Conservation (phyloP, 2,329 filamentous ascomycete genomes). For the Nannizzia gypsea region DNA sequence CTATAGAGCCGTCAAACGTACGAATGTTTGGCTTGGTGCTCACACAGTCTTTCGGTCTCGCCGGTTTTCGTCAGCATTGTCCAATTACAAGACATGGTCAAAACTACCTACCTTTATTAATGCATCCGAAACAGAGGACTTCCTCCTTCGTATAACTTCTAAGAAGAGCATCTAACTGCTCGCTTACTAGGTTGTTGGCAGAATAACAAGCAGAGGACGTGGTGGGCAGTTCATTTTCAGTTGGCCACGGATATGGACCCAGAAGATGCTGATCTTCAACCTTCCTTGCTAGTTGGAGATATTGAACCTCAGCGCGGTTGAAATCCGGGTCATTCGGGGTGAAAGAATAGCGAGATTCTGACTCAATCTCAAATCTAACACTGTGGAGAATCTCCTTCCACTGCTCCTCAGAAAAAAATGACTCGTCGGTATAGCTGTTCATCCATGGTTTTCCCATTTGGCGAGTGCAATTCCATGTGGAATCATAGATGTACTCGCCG, state of each 20-base stretch:
- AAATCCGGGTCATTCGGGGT: conserved; percentile 2
- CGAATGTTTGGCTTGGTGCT: not conserved
- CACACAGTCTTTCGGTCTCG: not conserved
- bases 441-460: conserved; percentile 11
- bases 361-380: conserved; percentile 1
- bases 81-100: no score
- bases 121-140: not conserved
- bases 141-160: not conserved
- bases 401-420: conserved; percentile 5
- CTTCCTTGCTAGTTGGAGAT: not conserved
- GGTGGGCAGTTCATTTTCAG: not conserved
- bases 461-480: conserved; percentile 12
- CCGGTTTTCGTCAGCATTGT: no score
- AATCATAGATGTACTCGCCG: conserved; percentile 3
- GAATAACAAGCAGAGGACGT: not conserved
- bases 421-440: conserved; percentile 8
- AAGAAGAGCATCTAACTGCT: not conserved
- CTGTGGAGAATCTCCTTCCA: conserved; percentile 4
- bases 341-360: not conserved
- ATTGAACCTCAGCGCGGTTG: not conserved
- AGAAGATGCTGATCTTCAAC: not conserved
- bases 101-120: not conserved
- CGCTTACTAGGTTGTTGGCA: not conserved
- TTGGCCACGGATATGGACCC: not conserved
- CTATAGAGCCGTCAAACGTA: not conserved